Evolutionary conservation across 129 eudicot genomes (phyloP).

Genomic region (Daucus carota): DH1_v3.0 NC_030382.2:39619001-39619500

Average conservation of each 20-base stretch:
- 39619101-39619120: background rate
- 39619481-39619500: constrained; percentile 53
- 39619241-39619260: background rate
- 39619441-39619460: background rate
- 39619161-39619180: background rate
- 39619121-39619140: background rate
- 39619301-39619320: background rate
- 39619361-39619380: constrained; percentile 26
- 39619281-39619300: background rate
- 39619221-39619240: background rate
- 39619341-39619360: constrained; percentile 51
- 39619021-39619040: background rate
- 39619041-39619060: background rate
- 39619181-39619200: background rate
- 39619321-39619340: constrained; percentile 35
- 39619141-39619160: background rate
- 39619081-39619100: background rate
- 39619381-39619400: constrained; percentile 42
- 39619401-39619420: constrained; percentile 15
- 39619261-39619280: background rate
- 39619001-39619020: background rate
- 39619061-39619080: background rate
- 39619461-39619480: constrained; percentile 38
- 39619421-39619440: background rate
- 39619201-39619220: background rate